A percentile compares a stretch with the other conserved stretches of the same genome.
Conservation (phyloP, 805 yeast genomes). For the Teunomyces lycoperdinae region DNA sequence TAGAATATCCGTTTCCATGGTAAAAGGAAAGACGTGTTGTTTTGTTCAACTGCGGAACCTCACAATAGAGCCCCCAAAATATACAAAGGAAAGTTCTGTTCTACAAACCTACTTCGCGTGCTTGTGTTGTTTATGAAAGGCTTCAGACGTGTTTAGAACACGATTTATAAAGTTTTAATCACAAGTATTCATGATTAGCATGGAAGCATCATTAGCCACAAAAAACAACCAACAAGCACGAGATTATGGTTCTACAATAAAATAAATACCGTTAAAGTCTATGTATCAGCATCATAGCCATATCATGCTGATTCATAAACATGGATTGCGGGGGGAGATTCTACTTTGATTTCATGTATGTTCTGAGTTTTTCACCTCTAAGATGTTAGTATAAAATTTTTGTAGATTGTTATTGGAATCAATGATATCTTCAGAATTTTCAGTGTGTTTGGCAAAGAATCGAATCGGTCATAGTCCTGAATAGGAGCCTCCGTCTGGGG, state of each 20-base stretch:
- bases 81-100: not conserved
- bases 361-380: not conserved
- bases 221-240: conserved; percentile 3
- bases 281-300: conserved; percentile 2
- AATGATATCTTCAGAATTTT: conserved; percentile 52
- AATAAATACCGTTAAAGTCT: not conserved
- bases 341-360: not conserved
- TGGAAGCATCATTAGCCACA: conserved; percentile 50
- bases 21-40: conserved; percentile 1
- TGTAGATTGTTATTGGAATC: not conserved
- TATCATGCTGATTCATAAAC: conserved; percentile 2
- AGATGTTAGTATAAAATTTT: conserved; percentile 3
- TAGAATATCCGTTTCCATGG: conserved; percentile 2
- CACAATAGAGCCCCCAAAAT: too few relatives aligned
- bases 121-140: conserved; percentile 10
- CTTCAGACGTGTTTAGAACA: conserved; percentile 34
- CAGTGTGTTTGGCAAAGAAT: conserved; percentile 63
- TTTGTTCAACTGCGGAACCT: not conserved
- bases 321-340: not conserved
- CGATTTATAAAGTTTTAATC: conserved; percentile 40
- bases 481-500: conserved; percentile 69
- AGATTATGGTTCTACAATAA: not conserved
- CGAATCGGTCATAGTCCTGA: conserved; percentile 70
- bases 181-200: conserved; percentile 61
- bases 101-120: not conserved